These are phyloP conservation scores for Annulohypoxylon truncatum DNA, from an alignment of 2,329 filamentous ascomycete species.

Conservation along the genomic window DNA sequence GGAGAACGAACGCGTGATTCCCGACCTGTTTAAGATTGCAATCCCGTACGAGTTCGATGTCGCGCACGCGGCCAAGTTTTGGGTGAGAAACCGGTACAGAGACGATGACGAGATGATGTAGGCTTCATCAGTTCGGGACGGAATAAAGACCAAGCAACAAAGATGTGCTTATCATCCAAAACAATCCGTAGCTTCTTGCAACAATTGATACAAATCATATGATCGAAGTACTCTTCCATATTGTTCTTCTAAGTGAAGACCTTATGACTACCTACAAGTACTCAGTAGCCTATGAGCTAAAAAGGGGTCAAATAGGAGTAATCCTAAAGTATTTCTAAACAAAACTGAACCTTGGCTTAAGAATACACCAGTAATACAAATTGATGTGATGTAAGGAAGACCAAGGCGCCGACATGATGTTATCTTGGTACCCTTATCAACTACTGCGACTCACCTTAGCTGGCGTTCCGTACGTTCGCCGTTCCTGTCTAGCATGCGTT, in stretches of 20 bases:
- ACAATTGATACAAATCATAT: no score
- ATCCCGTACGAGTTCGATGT: not conserved
- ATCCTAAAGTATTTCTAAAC: no score
- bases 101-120: not conserved
- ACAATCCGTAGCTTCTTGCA: not conserved
- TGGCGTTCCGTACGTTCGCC: slow-evolving; percentile 10
- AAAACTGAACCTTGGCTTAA: no score
- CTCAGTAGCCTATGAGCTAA: no score
- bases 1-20: not conserved
- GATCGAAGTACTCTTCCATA: no score
- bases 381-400: not conserved
- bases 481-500: slow-evolving; percentile 19
- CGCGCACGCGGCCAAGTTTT: not conserved
- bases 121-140: not conserved
- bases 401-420: not conserved
- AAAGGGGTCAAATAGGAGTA: no score
- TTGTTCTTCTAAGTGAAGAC: no score
- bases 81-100: not conserved
- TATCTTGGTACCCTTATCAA: slow-evolving; percentile 14
- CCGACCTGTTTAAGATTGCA: not conserved
- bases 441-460: slow-evolving; percentile 5
- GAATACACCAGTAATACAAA: no score
- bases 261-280: no score
- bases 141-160: not conserved
- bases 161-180: no score